These are phyloP conservation scores for Pyricularia grisea DNA, from an alignment of 2,329 filamentous ascomycete genomes.

Conservation along the genomic window DNA sequence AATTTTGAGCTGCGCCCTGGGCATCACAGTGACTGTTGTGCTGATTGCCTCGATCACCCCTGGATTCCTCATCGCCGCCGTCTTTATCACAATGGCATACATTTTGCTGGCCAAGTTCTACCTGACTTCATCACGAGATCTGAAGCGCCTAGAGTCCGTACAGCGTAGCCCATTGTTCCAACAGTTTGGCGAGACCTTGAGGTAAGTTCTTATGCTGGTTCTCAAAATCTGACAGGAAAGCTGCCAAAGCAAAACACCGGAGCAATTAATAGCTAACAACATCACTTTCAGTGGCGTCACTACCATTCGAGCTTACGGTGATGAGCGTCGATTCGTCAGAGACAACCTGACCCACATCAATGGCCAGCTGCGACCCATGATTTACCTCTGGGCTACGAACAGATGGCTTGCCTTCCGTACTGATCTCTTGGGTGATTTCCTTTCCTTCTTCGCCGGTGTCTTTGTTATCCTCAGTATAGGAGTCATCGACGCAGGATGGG, in stretches of 20 bases:
- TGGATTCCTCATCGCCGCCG: slow-evolving; percentile 75
- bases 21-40: slow-evolving; percentile 73
- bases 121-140: slow-evolving; percentile 81
- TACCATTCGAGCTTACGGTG: slow-evolving; percentile 92
- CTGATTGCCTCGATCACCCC: slow-evolving; percentile 86
- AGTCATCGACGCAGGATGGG: slow-evolving; percentile 78
- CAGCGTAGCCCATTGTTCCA: slow-evolving; percentile 94
- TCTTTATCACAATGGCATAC: slow-evolving; percentile 79
- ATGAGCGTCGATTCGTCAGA: slow-evolving; percentile 84
- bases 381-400: slow-evolving; percentile 94
- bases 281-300: slow-evolving; percentile 66
- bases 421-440: slow-evolving; percentile 80
- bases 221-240: background rate
- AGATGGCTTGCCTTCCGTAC: slow-evolving; percentile 93
- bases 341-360: slow-evolving; percentile 88
- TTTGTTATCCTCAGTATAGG: slow-evolving; percentile 83
- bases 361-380: slow-evolving; percentile 83
- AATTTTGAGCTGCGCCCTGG: slow-evolving; percentile 54
- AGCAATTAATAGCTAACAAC: background rate
- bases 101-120: slow-evolving; percentile 80
- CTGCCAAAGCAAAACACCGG: background rate
- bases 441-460: slow-evolving; percentile 85
- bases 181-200: slow-evolving; percentile 89
- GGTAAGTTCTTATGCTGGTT: background rate
- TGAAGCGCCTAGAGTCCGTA: slow-evolving; percentile 91